A percentile compares a stretch with the other conserved stretches of the same genome.
Evolutionary conservation across 192 early-diverging fungal genomes (phyloP).

Genomic region (Coemansia umbellata): DNA sequence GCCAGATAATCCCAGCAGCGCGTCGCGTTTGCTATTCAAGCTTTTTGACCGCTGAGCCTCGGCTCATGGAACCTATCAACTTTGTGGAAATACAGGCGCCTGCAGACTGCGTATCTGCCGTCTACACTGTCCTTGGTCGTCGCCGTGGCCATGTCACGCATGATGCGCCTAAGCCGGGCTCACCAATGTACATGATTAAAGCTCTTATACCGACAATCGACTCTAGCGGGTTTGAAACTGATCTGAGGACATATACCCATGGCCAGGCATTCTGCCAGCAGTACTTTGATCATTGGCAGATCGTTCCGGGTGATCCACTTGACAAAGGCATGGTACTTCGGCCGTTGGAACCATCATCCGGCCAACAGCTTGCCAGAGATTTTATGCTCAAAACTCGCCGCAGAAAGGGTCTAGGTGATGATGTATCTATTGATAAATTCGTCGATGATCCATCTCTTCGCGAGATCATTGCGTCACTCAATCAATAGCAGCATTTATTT

Average conservation of each 20-base stretch:
- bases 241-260: conserved; percentile 92
- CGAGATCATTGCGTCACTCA: conserved; percentile 14
- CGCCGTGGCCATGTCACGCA: conserved; percentile 95
- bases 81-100: conserved; percentile 97
- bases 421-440: conserved; percentile 78
- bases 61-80: conserved; percentile 97
- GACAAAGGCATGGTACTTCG: conserved; percentile 81
- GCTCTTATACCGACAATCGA: conserved; percentile 96
- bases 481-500: neutral
- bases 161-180: conserved; percentile 91
- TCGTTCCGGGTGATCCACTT: conserved; percentile 95
- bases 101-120: conserved; percentile 88
- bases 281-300: conserved; percentile 98
- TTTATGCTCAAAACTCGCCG: conserved; percentile 99
- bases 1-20: conserved; percentile 95
- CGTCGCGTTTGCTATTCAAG: conserved; percentile 96
- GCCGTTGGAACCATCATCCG: conserved; percentile 71
- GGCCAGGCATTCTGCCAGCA: conserved; percentile 98
- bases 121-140: conserved; percentile 90
- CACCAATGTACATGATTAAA: conserved; percentile 89
- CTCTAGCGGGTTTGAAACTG: conserved; percentile 93
- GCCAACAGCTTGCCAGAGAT: conserved; percentile 85
- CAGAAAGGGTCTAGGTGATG: conserved; percentile 83
- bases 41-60: conserved; percentile 90
- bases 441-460: conserved; percentile 61